Percentiles rank a stretch among this genome's conserved stretches.
Conservation (phyloP, 1,284 basidiomycete species). For the Bondarzewia mesenterica region DNA sequence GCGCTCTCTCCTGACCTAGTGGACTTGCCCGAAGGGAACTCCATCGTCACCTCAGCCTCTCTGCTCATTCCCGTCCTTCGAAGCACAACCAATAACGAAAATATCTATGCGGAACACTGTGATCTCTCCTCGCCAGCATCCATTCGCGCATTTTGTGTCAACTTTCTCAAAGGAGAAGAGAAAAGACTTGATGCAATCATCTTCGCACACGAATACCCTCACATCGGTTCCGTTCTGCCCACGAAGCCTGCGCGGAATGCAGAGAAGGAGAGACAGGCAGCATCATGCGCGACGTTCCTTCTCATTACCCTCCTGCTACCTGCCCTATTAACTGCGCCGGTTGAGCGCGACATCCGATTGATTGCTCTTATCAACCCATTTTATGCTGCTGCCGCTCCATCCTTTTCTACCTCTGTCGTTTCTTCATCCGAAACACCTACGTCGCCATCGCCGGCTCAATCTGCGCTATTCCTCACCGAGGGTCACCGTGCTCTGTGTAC, state of each 20-base stretch:
- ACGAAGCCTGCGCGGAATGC: constrained; percentile 15
- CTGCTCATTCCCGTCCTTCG: constrained; percentile 57
- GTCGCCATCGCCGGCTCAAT: constrained; percentile 7
- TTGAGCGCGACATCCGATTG: constrained; percentile 79
- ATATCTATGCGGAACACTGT: constrained; percentile 70
- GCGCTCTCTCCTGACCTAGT: constrained; percentile 55
- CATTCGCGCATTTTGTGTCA: constrained; percentile 57
- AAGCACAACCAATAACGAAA: constrained; percentile 58
- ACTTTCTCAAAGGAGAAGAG: constrained; percentile 55
- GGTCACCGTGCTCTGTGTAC: constrained; percentile 60
- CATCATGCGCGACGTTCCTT: constrained; percentile 67
- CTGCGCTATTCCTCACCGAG: constrained; percentile 45
- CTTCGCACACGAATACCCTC: constrained; percentile 65
- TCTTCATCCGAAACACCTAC: constrained; percentile 15
- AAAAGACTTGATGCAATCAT: constrained; percentile 64
- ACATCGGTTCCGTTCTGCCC: constrained; percentile 43
- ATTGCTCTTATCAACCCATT: constrained; percentile 78
- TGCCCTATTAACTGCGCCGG: constrained; percentile 66
- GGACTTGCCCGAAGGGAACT: constrained; percentile 30
- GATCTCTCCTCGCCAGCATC: constrained; percentile 55
- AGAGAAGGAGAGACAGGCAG: constrained; percentile 32
- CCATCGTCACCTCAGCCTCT: constrained; percentile 32
- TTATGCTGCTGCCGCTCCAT: constrained; percentile 65
- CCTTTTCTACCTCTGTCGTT: constrained; percentile 27
- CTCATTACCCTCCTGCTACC: constrained; percentile 74